A percentile compares a stretch with the other conserved stretches of the same genome.
phyloP scores from a whole-genome alignment of 2,329 filamentous ascomycete genomes.

The Aspergillus unguis region DNA sequence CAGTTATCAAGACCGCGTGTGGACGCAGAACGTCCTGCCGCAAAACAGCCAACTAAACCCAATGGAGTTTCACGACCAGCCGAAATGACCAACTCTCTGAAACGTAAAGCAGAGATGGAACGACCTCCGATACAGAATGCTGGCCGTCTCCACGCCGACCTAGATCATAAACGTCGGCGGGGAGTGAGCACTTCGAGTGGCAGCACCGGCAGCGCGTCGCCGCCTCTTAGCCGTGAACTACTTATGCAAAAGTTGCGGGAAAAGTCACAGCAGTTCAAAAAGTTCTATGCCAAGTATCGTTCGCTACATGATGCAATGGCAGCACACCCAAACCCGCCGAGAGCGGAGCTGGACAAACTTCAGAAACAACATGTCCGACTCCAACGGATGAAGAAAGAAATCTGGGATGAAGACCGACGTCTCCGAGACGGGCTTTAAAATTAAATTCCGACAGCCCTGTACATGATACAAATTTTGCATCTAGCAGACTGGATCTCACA shows the following conservation, averaged over 20 bases:
- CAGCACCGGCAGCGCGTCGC: slow-evolving; percentile 42
- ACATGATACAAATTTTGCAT: slow-evolving; percentile 6
- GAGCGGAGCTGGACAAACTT: slow-evolving; percentile 51
- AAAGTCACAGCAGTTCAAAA: slow-evolving; percentile 51
- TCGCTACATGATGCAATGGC: slow-evolving; percentile 51
- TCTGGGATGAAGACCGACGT: slow-evolving; percentile 46
- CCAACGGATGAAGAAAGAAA: slow-evolving; percentile 57
- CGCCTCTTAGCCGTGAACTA: slow-evolving; percentile 36
- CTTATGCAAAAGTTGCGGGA: slow-evolving; percentile 39
- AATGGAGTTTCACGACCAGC: slow-evolving; percentile 30
- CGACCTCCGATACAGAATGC: slow-evolving; percentile 21
- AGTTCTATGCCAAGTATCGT: slow-evolving; percentile 57
- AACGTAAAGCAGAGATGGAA: slow-evolving; percentile 41
- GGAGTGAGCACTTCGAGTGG: slow-evolving; percentile 39
- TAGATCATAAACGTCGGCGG: slow-evolving; percentile 43
- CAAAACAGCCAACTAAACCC: slow-evolving; percentile 23
- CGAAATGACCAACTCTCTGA: slow-evolving; percentile 32
- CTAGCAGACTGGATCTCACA: slow-evolving; percentile 10
- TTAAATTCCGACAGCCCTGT: slow-evolving; percentile 10
- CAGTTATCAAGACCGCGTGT: slow-evolving; percentile 34
- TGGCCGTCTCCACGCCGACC: slow-evolving; percentile 34
- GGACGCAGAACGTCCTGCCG: slow-evolving; percentile 14
- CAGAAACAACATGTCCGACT: slow-evolving; percentile 54
- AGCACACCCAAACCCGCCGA: slow-evolving; percentile 41
- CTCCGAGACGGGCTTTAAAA: slow-evolving; percentile 27